Base-by-base conservation (phyloP, 495 filamentous ascomycete species). In the Penicillium mononematosum region DNA sequence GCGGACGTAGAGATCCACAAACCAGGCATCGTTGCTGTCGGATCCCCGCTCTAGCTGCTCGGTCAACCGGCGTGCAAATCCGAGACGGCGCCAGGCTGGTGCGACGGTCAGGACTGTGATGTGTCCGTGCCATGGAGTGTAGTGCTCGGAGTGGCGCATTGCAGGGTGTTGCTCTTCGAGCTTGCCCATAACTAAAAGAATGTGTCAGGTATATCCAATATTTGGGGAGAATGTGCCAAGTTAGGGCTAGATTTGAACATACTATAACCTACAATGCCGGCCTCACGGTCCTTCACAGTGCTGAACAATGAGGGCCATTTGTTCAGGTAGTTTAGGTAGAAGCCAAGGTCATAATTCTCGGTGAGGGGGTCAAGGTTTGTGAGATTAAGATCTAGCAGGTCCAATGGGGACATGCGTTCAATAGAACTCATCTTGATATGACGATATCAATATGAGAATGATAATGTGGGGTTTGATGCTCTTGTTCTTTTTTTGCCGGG, bases 81-180 rank as follows among this genome's bases (percentile, higher is more conserved):
- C 93, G 22, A 92, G 83, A 27, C 93, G 85, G 17, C 93, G 86
- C 56, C 87, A 90, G 62, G 87, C 83, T 0, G 94, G 94, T 14
- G 92, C 89, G 24, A 98, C 90, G 3, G 94, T 97, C 17, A 98
- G 79, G 39, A 92, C 92, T 17, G 94, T 98, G 73, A 98, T 96
- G 75, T 98, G 94, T 29, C 92, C 94, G 73, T 98, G 94, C 89
- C 91, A 98, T 24, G 95, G 92, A 19, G 93, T 88, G 73, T 93
- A 96, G 75, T 95, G 90, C 61, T 88, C 81, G 50, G 87, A 90
- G 65, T 84, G 82, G 47, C 81, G 74, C 70, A 85, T 81, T 53
- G 82, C 83, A 19, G 83, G 75, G 24, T 90, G 92, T 34, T 91
- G 91, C 63, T 91, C 86, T 77, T 98, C 95, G 51, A 94, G 78